Conservation (phyloP, 148 eudicot genomes). For the Chenopodium formosanum region DNA sequence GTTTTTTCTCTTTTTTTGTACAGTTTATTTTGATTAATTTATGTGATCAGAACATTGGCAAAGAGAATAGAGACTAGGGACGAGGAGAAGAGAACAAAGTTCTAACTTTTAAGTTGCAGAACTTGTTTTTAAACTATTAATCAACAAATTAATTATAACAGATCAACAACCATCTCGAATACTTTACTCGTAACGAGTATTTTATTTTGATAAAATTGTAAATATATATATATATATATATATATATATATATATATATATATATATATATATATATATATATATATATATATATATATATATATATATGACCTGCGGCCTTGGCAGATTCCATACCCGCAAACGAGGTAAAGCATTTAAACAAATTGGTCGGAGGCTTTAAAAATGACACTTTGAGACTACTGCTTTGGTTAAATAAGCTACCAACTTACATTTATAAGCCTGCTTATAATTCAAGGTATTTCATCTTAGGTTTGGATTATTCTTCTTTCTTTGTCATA, state of each 20-base stretch:
- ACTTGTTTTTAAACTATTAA: slow-evolving; percentile 1
- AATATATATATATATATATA: background rate
- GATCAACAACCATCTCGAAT: background rate
- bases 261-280: background rate
- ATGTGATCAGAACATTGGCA: slow-evolving; percentile 35
- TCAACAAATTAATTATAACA: background rate
- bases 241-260: background rate
- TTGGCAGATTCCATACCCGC: slow-evolving; percentile 28
- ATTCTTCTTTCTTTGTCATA: slow-evolving; percentile 29
- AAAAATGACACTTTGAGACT: slow-evolving; percentile 25
- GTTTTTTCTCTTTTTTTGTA: background rate
- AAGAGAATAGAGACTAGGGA: slow-evolving; percentile 28
- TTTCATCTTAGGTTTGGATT: slow-evolving; percentile 26
- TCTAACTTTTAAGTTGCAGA: slow-evolving; percentile 33
- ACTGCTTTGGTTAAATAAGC: slow-evolving; percentile 18
- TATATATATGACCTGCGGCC: slow-evolving; percentile 27
- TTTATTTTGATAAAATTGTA: no score
- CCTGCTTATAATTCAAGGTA: slow-evolving; percentile 20
- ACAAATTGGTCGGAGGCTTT: slow-evolving; percentile 20
- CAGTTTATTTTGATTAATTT: background rate
- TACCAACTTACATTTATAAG: slow-evolving; percentile 27
- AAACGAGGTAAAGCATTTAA: slow-evolving; percentile 25
- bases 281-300: no score
- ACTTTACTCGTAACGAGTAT: no score
- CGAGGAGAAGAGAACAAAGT: slow-evolving; percentile 33